phyloP scores from a whole-genome alignment of 148 eudicot genomes.

The Rhododendron kiyosumense region DNA sequence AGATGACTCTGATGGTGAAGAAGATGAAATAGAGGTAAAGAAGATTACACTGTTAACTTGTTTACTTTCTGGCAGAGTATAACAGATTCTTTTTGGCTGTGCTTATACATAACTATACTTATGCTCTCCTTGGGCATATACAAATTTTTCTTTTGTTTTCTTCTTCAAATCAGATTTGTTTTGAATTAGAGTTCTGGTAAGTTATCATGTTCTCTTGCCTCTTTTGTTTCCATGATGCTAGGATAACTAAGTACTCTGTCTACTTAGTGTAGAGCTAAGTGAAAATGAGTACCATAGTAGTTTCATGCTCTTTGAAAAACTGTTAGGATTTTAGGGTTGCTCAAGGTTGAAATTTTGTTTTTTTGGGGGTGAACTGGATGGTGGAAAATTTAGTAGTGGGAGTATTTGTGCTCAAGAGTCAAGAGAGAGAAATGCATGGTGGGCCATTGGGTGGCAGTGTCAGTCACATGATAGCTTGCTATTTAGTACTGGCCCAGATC shows the following conservation, averaged over 20 bases:
- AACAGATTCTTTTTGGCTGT: neutral
- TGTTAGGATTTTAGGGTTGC: slow-evolving; percentile 1
- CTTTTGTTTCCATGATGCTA: neutral
- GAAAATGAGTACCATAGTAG: neutral
- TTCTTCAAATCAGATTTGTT: neutral
- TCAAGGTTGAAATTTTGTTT: neutral
- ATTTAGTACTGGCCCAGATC: neutral
- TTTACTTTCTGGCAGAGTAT: neutral
- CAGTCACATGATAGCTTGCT: neutral
- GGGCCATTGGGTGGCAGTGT: neutral
- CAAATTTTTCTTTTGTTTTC: neutral
- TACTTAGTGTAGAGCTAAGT: neutral
- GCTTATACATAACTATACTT: neutral
- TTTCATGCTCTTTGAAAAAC: neutral
- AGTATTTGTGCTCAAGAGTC: neutral
- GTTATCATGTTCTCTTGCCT: neutral
- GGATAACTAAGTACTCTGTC: neutral
- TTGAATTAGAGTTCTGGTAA: neutral
- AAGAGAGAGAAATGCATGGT: neutral
- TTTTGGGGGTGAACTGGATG: neutral
- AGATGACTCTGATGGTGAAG: slow-evolving; percentile 65
- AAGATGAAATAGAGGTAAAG: slow-evolving; percentile 65
- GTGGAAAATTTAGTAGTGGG: neutral
- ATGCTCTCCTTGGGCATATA: neutral
- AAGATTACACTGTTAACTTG: neutral